phyloP scores from a whole-genome alignment of 225 moss, liverwort and hornwort genomes.

The Pseudoscleropodium purum region DNA sequence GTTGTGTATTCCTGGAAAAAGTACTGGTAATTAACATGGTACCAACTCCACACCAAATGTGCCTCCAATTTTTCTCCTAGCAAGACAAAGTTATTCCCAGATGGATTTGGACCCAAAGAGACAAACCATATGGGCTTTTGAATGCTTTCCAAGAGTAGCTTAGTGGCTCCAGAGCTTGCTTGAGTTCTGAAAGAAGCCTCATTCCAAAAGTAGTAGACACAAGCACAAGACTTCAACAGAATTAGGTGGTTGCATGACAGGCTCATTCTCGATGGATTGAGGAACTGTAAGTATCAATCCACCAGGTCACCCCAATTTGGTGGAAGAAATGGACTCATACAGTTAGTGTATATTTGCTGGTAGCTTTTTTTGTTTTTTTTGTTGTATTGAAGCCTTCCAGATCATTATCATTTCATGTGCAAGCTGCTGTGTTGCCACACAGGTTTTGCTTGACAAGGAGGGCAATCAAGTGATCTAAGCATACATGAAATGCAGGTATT shows the following conservation, averaged over 20 bases:
- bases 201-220: background rate
- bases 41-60: background rate
- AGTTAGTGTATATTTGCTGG: background rate
- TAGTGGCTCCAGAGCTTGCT: background rate
- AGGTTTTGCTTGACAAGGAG: slow-evolving; percentile 11
- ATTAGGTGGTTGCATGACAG: background rate
- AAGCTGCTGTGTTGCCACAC: background rate
- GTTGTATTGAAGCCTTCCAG: background rate
- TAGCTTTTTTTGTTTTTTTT: background rate
- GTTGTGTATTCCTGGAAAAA: background rate
- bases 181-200: background rate
- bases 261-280: background rate
- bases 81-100: background rate
- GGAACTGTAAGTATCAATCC: background rate
- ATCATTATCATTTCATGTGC: background rate
- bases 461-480: background rate
- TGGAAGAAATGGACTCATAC: background rate
- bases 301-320: background rate
- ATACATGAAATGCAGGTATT: background rate
- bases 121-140: slow-evolving; percentile 4
- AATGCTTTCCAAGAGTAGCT: slow-evolving; percentile 1
- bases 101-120: background rate
- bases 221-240: background rate
- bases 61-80: background rate
- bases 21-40: background rate